phyloP scores from a whole-genome alignment of 345 rosid genomes.

The Reutealis trisperma region DNA sequence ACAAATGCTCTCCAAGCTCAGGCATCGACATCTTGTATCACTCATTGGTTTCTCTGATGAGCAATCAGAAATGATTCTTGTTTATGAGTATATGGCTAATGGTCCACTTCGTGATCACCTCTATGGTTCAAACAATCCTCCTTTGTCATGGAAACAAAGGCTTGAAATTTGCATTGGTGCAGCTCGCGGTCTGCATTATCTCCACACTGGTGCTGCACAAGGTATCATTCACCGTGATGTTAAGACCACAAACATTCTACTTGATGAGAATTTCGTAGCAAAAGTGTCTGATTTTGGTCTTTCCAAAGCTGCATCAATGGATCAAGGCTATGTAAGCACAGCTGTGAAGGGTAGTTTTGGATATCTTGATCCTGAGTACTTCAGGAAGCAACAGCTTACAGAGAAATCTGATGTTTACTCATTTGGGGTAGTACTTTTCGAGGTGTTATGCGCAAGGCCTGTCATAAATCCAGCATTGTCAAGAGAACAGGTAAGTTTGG shows the following conservation, averaged over 20 bases:
- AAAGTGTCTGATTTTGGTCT: slow-evolving; percentile 86
- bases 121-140: slow-evolving; percentile 53
- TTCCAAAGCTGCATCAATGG: slow-evolving; percentile 69
- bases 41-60: slow-evolving; percentile 82
- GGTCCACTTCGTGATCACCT: slow-evolving; percentile 85
- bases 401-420: slow-evolving; percentile 92
- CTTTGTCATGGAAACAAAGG: slow-evolving; percentile 78
- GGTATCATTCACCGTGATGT: slow-evolving; percentile 87
- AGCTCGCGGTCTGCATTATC: slow-evolving; percentile 80
- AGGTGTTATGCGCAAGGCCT: slow-evolving; percentile 77
- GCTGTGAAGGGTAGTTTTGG: slow-evolving; percentile 94
- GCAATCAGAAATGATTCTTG: slow-evolving; percentile 81
- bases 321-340: slow-evolving; percentile 75
- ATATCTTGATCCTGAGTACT: slow-evolving; percentile 82
- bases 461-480: slow-evolving; percentile 61
- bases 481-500: slow-evolving; percentile 76
- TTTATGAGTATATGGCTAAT: slow-evolving; percentile 80
- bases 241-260: slow-evolving; percentile 81
- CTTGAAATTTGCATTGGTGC: slow-evolving; percentile 82
- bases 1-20: slow-evolving; percentile 77
- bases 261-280: slow-evolving; percentile 74
- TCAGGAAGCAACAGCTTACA: slow-evolving; percentile 76
- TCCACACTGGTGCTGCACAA: slow-evolving; percentile 73
- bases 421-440: slow-evolving; percentile 79
- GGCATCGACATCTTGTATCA: slow-evolving; percentile 82